Evolutionary conservation across 2,329 filamentous ascomycete species (phyloP), one percentile per base, ranked within the genome.

Genomic region (Apiospora sp.): DNA sequence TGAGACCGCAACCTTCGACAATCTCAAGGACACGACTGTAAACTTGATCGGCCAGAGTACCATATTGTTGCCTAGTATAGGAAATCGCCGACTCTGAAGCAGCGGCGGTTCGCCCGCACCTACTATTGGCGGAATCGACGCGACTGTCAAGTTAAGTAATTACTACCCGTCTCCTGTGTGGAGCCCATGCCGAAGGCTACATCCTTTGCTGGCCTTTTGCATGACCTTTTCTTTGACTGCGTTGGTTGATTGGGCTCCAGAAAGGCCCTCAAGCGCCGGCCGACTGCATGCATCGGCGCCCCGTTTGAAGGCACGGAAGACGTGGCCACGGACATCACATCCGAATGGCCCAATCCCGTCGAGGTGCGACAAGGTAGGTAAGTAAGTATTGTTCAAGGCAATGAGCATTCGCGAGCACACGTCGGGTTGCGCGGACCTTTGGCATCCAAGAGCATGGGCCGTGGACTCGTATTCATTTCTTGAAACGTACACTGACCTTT

Each of bases 381-480:
- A 37, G 30, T 34, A 22, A 4, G 12, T 7, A 58, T 2, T 13
- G 34, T 22, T 37, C 5, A 34, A 19, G 30, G 34, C 51, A 58
- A 14, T 16, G 37, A 34, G 27, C 16, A 7, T 34, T 34, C 5
- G 14, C 51, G 24, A 58, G 46, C 19, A n/a, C 46, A n/a, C 46
- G 37, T 27, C 49, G 54, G 54, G 54, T 61, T 37, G 54, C 54
- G 54, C 54, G 54, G 54, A 61, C 30, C 34, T 54, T 51, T 61
- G 19, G 51, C 51, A 7, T 61, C 27, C 22, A 37, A 16, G 7
- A 34, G 19, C 16, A 10, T n/a, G 30, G 54, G 22, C 30, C 30
- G 12, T 37, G 19, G 22, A 41, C 58, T 64, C 58, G 19, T 61
- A 37, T 64, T 41, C 22, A 64, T 41, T 64, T 41, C 8, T 64